Conservation (phyloP, 441 rosid species). For the Syzygium malaccense region DNA sequence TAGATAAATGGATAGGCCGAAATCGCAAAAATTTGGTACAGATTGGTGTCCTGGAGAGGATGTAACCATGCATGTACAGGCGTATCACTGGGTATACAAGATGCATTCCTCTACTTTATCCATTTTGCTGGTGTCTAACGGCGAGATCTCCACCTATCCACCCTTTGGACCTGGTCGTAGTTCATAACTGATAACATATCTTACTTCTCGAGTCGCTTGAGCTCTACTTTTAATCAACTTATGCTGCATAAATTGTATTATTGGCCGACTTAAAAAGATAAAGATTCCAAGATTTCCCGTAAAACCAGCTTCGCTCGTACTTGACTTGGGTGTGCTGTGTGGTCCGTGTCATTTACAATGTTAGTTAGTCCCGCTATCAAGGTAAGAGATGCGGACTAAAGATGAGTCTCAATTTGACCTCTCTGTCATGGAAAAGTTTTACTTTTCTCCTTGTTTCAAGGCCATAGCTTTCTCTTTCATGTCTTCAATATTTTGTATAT, state of each 20-base stretch:
- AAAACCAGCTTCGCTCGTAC: background rate
- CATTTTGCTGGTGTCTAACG: background rate
- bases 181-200: background rate
- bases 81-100: background rate
- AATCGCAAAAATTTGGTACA: background rate
- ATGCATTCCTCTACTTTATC: background rate
- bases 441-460: background rate
- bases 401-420: background rate
- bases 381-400: background rate
- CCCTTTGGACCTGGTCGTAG: too few species aligned
- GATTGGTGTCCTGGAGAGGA: background rate
- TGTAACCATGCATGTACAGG: background rate
- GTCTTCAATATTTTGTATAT: background rate
- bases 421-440: background rate
- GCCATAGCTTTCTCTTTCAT: background rate
- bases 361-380: background rate
- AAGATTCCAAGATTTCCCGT: background rate
- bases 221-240: too few species aligned
- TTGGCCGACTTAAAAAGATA: background rate
- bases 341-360: background rate
- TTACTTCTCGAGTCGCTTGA: background rate
- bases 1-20: background rate
- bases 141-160: background rate
- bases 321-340: background rate
- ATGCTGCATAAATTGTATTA: too few species aligned